Evolutionary conservation across 2,329 filamentous ascomycete species (phyloP).

Genomic region (Cladophialophora carrionii): DNA sequence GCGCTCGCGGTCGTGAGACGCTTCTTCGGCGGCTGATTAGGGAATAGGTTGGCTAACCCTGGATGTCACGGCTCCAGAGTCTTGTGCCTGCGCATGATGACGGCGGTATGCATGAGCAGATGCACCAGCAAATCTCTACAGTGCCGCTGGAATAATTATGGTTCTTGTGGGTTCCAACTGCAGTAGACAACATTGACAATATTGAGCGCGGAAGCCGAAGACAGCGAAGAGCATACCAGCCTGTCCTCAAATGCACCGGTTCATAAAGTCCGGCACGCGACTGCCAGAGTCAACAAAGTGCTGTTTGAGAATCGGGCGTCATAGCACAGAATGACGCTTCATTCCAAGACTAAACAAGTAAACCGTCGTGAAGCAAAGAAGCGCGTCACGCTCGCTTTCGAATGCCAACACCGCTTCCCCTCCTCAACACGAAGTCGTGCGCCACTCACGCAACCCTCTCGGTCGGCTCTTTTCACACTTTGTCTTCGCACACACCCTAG

Average conservation of each 20-base stretch:
- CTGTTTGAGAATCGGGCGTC: neutral
- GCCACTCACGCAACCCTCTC: constrained; percentile 13
- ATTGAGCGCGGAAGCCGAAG: too few species aligned
- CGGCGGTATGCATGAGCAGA: constrained; percentile 2
- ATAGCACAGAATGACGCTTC: neutral
- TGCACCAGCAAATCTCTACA: neutral
- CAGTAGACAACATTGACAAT: too few species aligned
- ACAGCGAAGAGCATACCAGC: neutral
- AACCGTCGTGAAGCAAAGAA: neutral
- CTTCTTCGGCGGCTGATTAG: neutral
- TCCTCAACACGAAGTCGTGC: constrained; percentile 10
- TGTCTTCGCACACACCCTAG: neutral
- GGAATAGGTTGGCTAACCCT: neutral
- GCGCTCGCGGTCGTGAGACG: neutral
- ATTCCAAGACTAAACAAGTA: neutral
- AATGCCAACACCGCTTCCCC: constrained; percentile 12
- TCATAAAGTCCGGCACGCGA: neutral
- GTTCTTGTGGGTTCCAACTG: too few species aligned
- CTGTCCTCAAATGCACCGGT: neutral
- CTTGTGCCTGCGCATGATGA: constrained; percentile 16
- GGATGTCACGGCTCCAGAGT: neutral
- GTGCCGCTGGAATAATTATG: too few species aligned
- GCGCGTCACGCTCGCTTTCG: neutral
- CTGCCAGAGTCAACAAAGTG: neutral
- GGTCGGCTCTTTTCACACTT: neutral